Evolutionary conservation across 441 rosid species (phyloP).

Genomic region (Erodium texanum): DNA sequence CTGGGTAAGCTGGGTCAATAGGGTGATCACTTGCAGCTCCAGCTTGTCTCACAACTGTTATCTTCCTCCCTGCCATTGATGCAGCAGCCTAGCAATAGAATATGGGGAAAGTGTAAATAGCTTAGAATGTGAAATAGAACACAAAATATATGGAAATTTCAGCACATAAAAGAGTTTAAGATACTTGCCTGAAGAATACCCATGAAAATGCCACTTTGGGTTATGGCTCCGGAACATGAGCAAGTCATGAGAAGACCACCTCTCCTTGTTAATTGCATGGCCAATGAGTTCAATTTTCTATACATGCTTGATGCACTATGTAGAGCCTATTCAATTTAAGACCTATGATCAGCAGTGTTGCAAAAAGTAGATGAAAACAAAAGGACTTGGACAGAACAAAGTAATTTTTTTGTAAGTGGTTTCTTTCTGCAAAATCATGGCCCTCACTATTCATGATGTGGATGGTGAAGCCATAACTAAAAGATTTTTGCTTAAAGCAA

Average conservation of each 20-base stretch:
- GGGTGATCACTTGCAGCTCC: slow-evolving; percentile 89
- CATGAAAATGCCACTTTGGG: slow-evolving; percentile 71
- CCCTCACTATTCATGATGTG: too few relatives aligned
- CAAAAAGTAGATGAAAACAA: not conserved
- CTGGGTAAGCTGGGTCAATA: slow-evolving; percentile 70
- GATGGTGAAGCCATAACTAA: too few relatives aligned
- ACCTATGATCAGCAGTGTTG: not conserved
- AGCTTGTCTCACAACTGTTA: slow-evolving; percentile 50
- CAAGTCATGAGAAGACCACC: slow-evolving; percentile 91
- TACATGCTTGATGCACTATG: slow-evolving; percentile 71
- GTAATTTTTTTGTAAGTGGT: too few relatives aligned
- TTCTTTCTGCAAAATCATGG: too few relatives aligned
- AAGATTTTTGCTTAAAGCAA: too few relatives aligned
- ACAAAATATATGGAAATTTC: too few relatives aligned
- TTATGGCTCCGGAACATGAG: slow-evolving; percentile 94
- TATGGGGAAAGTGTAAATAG: too few relatives aligned
- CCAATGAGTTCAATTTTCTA: slow-evolving; percentile 65
- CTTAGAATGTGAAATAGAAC: too few relatives aligned
- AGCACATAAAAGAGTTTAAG: not conserved
- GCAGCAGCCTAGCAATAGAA: slow-evolving; percentile 48
- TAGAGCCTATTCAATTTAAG: slow-evolving; percentile 38
- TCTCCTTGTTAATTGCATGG: slow-evolving; percentile 62
- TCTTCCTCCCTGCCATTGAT: slow-evolving; percentile 50
- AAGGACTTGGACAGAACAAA: not conserved
- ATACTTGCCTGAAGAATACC: slow-evolving; percentile 52